A percentile compares a stretch with the other conserved stretches of the same genome.
phyloP scores from a whole-genome alignment of 2,329 filamentous ascomycete species.

The Lecanicillium sp. region DNA sequence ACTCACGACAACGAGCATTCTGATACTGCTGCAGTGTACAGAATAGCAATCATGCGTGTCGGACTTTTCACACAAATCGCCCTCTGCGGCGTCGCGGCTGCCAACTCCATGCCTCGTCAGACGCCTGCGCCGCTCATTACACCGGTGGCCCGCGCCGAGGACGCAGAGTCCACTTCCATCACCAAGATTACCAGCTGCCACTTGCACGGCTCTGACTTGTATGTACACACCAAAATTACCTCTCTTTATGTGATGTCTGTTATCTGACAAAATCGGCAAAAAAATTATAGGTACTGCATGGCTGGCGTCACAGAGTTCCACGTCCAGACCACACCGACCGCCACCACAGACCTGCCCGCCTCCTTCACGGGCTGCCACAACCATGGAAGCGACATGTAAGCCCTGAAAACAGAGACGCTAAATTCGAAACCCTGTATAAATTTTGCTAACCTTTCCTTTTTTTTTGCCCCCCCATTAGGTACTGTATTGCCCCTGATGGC shows the following conservation, averaged over 20 bases:
- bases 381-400: slow-evolving; percentile 51
- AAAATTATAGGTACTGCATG: slow-evolving; percentile 35
- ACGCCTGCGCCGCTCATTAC: not conserved
- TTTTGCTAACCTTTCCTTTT: no score
- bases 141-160: slow-evolving; percentile 1
- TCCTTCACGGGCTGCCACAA: slow-evolving; percentile 58
- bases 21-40: no score
- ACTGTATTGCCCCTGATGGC: slow-evolving; percentile 52
- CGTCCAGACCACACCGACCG: slow-evolving; percentile 40
- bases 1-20: no score
- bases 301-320: slow-evolving; percentile 33
- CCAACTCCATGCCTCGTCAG: not conserved
- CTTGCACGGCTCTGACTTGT: slow-evolving; percentile 32
- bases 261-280: no score
- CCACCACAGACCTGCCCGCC: slow-evolving; percentile 47
- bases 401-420: not conserved
- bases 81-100: slow-evolving; percentile 3
- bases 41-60: not conserved
- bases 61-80: slow-evolving; percentile 1
- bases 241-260: no score
- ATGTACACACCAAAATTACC: no score
- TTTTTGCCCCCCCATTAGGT: slow-evolving; percentile 32
- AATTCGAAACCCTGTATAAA: no score
- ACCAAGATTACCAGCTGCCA: slow-evolving; percentile 35
- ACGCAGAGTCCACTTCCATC: slow-evolving; percentile 13